A percentile compares a stretch with the other conserved stretches of the same genome.
These are phyloP conservation scores for Penicillium diatomitis DNA, from an alignment of 495 filamentous ascomycete species.

Conservation along the genomic window DNA sequence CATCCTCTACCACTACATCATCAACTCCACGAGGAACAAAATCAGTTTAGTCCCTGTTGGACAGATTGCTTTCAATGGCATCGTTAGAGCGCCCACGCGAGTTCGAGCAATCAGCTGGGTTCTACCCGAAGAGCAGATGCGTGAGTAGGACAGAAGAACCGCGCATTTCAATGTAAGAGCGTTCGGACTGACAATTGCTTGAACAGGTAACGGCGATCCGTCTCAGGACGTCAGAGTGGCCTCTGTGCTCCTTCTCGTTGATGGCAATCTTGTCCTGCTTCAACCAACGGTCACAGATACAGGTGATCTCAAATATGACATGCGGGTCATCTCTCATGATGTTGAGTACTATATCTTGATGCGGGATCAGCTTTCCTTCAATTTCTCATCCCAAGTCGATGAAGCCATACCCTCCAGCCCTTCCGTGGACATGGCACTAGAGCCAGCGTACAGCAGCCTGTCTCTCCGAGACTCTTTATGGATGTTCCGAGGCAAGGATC, in stretches of 20 bases:
- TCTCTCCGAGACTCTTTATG: conserved; percentile 81
- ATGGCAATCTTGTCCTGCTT: conserved; percentile 88
- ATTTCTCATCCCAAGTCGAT: conserved; percentile 29
- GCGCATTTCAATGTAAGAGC: not conserved
- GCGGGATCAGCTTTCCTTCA: conserved; percentile 66
- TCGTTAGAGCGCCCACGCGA: conserved; percentile 84
- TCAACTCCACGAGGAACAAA: conserved; percentile 56
- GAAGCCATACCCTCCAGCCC: conserved; percentile 45
- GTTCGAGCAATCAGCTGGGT: conserved; percentile 95
- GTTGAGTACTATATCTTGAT: conserved; percentile 92
- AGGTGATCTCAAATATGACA: conserved; percentile 88
- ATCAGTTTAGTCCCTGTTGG: conserved; percentile 84
- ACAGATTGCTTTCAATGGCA: conserved; percentile 93
- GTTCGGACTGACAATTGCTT: conserved; percentile 9
- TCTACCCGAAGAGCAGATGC: conserved; percentile 79
- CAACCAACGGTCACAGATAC: conserved; percentile 71
- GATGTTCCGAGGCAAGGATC: conserved; percentile 79
- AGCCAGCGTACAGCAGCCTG: conserved; percentile 31
- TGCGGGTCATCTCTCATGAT: conserved; percentile 90
- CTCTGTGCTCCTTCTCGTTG: conserved; percentile 87
- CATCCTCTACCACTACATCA: conserved; percentile 87
- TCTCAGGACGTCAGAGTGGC: conserved; percentile 94
- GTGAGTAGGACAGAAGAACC: conserved; percentile 30
- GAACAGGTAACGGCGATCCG: conserved; percentile 72
- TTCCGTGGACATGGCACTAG: conserved; percentile 38